phyloP scores from a whole-genome alignment of 306 rosid species.

The Bauhinia variegata region DNA sequence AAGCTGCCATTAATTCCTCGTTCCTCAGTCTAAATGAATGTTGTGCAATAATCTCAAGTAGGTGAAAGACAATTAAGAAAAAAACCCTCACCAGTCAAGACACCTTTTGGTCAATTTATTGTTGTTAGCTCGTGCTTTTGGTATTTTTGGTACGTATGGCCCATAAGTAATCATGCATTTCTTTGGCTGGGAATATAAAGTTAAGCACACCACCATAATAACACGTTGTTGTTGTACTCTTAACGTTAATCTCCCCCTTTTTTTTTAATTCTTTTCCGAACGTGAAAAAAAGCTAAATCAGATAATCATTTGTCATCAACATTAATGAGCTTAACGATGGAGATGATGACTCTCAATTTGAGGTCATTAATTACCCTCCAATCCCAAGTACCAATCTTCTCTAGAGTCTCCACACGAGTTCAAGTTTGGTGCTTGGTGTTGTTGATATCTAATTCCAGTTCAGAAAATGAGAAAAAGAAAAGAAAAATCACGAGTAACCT shows the following conservation, averaged over 20 bases:
- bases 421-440: background rate
- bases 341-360: conserved; percentile 44
- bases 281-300: conserved; percentile 36
- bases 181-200: conserved; percentile 54
- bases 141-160: conserved; percentile 34
- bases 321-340: conserved; percentile 29
- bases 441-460: background rate
- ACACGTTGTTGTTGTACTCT: conserved; percentile 48
- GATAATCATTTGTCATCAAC: conserved; percentile 51
- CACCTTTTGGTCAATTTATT: conserved; percentile 1
- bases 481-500: conserved; percentile 9
- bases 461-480: background rate
- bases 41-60: no score
- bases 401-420: conserved; percentile 18
- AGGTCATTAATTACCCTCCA: conserved; percentile 37
- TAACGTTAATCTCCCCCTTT: conserved; percentile 36
- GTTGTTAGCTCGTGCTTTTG: conserved; percentile 8
- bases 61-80: background rate
- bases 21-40: no score
- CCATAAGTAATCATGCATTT: conserved; percentile 55
- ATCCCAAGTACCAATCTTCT: conserved; percentile 39
- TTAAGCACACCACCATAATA: conserved; percentile 53
- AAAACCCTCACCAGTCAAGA: background rate
- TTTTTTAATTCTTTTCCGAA: conserved; percentile 23
- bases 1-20: no score